These are phyloP conservation scores for Tuber magnatum DNA, from an alignment of 495 filamentous ascomycete species.

Conservation along the genomic window DNA sequence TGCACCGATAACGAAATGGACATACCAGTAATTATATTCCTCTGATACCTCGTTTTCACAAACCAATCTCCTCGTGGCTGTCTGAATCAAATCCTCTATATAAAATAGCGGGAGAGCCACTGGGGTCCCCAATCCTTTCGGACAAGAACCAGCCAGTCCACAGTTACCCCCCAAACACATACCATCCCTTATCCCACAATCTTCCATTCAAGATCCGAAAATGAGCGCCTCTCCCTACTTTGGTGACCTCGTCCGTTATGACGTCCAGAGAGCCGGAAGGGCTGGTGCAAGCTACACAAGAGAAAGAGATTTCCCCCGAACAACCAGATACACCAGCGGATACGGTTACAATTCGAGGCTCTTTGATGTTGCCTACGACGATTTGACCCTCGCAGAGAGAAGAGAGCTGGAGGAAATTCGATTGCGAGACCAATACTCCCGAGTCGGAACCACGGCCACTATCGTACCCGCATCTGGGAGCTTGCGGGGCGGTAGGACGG, in stretches of 20 bases:
- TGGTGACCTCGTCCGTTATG: background rate
- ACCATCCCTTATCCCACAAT: background rate
- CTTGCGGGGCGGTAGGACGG: background rate
- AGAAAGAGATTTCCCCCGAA: background rate
- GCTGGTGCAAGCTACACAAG: background rate
- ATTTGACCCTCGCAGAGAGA: background rate
- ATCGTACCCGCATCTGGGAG: background rate
- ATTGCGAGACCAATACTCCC: background rate
- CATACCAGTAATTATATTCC: background rate
- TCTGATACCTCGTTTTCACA: background rate
- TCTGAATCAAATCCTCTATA: background rate
- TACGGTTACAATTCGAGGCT: background rate
- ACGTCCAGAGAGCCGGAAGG: background rate
- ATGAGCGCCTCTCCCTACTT: background rate
- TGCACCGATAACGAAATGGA: background rate
- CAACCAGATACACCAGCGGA: background rate
- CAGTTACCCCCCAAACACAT: background rate
- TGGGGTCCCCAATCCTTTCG: background rate
- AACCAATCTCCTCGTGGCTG: background rate
- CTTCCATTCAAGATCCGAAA: background rate
- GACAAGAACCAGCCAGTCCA: background rate
- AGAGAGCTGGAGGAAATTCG: background rate
- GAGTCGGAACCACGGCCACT: background rate
- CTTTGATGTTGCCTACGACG: background rate
- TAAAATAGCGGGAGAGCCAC: background rate